These are phyloP conservation scores for Phytophthora aleatoria DNA, from an alignment of 352 stramenopile genomes.

Conservation along the genomic window DNA sequence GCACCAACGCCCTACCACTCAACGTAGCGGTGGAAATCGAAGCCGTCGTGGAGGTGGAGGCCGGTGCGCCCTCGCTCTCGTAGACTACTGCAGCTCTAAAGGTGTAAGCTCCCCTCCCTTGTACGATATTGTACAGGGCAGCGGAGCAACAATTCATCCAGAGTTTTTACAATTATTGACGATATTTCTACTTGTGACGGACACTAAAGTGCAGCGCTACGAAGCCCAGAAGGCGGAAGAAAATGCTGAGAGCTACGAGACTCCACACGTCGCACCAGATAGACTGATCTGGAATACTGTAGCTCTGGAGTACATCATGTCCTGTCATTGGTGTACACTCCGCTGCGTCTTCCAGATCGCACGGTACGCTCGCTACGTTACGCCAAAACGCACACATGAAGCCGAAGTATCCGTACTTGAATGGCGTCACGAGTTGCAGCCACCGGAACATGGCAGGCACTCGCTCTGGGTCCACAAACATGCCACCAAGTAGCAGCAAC, in stretches of 20 bases:
- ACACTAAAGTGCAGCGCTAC: conserved; percentile 34
- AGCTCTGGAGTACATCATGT: conserved; percentile 43
- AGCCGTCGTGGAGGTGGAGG: conserved; percentile 93
- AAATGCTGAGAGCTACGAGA: conserved; percentile 40
- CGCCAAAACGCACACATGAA: conserved; percentile 48
- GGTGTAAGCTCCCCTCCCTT: conserved; percentile 9
- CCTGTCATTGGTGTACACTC: conserved; percentile 40
- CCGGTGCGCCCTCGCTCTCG: conserved; percentile 30
- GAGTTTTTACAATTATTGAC: conserved; percentile 13
- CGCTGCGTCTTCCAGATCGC: conserved; percentile 18
- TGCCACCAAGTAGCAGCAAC: conserved; percentile 49
- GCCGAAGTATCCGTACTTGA: conserved; percentile 58
- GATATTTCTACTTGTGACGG: conserved; percentile 24
- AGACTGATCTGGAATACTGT: conserved; percentile 41
- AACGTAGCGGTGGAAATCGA: conserved; percentile 98
- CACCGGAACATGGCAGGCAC: conserved; percentile 45
- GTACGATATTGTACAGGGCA: conserved; percentile 12
- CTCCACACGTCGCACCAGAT: conserved; percentile 37
- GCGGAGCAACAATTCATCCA: conserved; percentile 15
- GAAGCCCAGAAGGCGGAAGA: conserved; percentile 47
- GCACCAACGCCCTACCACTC: conserved; percentile 96
- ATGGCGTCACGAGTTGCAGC: conserved; percentile 49
- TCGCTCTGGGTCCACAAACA: conserved; percentile 48
- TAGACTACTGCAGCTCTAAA: conserved; percentile 14
- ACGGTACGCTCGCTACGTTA: conserved; percentile 33